phyloP scores from a whole-genome alignment of 139 green algal genomes.

The Zygnema circumcarinatum region DNA sequence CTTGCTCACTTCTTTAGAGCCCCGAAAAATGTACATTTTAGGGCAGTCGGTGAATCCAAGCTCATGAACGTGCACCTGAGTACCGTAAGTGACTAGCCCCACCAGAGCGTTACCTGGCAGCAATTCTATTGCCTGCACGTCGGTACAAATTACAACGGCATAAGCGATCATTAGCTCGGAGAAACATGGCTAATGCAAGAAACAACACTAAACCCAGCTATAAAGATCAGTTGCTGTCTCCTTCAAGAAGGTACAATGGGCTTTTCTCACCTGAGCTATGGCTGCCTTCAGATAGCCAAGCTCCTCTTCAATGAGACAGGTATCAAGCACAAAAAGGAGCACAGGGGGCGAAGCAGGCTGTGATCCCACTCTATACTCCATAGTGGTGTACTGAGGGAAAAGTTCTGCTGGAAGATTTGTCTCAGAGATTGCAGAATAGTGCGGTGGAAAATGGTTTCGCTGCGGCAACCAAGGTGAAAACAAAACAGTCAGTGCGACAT shows the following conservation, averaged over 20 bases:
- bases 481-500: background rate
- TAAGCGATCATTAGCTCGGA: too few relatives aligned
- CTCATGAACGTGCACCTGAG: constrained; percentile 94
- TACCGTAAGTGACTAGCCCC: constrained; percentile 93
- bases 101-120: constrained; percentile 72
- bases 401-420: constrained; percentile 92
- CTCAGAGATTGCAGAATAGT: constrained; percentile 89
- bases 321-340: constrained; percentile 97
- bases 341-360: constrained; percentile 65
- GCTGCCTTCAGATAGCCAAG: constrained; percentile 55
- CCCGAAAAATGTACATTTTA: constrained; percentile 93
- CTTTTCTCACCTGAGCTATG: constrained; percentile 75
- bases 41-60: constrained; percentile 88
- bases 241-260: too few relatives aligned
- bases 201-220: too few relatives aligned
- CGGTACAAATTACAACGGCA: too few relatives aligned
- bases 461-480: constrained; percentile 30
- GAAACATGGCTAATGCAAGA: too few relatives aligned
- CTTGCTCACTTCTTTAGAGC: constrained; percentile 85
- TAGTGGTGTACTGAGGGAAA: constrained; percentile 92
- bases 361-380: constrained; percentile 91
- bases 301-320: constrained; percentile 80
- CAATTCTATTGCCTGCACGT: constrained; percentile 48
- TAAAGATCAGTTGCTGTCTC: too few relatives aligned
- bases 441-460: constrained; percentile 95